Evolutionary conservation across 495 filamentous ascomycete genomes (phyloP), one percentile per base, ranked within the genome.

Genomic region (Hypoxylon lienhwacheense): DNA sequence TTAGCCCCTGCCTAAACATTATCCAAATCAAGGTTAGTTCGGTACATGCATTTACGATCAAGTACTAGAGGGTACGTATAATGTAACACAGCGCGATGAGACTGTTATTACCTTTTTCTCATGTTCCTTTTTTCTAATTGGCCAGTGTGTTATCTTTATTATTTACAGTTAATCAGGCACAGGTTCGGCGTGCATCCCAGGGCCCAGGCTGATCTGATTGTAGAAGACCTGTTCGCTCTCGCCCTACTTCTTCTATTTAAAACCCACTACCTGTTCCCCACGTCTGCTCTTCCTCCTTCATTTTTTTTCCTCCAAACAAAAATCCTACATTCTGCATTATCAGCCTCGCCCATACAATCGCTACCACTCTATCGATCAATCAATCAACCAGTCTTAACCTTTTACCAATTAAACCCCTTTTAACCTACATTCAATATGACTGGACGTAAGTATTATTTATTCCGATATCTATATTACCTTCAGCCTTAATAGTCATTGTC

Each of bases 391-490:
- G n/a, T n/a, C n/a, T n/a, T n/a, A n/a, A n/a, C n/a, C n/a, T n/a
- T n/a, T 40, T 48, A 45, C 35, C 45, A 41, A 22, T 25, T 32
- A 36, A 47, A 47, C 45, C 71, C 68, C 66, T 67, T 66, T 64
- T 33, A 60, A 63, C 45, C 60, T 26, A 65, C 65, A 70, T 68
- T 68, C 77, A 87, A 71, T 57, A 96, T 96, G 90, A 91, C 90
- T 90, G 90, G 90, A 90, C 90, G 90, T 96, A 80, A 89, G 90
- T 95, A 56, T 55, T 44, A 57, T 57, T 43, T 20, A 59, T 29
- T 35, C 51, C 64, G 36, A 47, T 53, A 59, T 55, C 17, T 22
- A 35, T 54, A 47, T 64, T 53, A 61, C 49, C 63, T 54, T 61
- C 48, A 59, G 49, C 63, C 43, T 55, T 51, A 48, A 47, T 32